Conservation (phyloP, 192 early-diverging fungal species). For the Mortierella alpina region DNA sequence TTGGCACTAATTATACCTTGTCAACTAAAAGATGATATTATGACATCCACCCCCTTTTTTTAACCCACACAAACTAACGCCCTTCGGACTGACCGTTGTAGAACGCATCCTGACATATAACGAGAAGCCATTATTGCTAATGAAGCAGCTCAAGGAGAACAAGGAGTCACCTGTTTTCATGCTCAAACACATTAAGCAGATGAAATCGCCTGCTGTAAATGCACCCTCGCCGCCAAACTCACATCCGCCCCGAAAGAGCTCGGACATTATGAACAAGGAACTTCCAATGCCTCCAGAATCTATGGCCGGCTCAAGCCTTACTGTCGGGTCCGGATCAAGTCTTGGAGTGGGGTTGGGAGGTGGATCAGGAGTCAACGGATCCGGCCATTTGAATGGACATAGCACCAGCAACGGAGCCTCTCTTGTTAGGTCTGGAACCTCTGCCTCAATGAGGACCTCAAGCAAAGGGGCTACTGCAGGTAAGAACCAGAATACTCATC, state of each 20-base stretch:
- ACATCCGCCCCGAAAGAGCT: constrained; percentile 42
- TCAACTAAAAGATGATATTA: not conserved
- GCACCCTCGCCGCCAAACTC: constrained; percentile 31
- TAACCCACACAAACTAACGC: not conserved
- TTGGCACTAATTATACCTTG: not conserved
- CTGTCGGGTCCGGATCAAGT: constrained; percentile 13
- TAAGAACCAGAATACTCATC: not conserved
- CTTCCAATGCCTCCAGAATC: constrained; percentile 40
- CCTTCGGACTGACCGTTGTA: constrained; percentile 13
- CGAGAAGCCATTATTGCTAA: constrained; percentile 79
- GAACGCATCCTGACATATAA: constrained; percentile 79
- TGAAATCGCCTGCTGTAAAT: constrained; percentile 55
- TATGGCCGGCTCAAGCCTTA: constrained; percentile 12
- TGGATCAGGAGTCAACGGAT: not conserved
- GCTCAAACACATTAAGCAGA: constrained; percentile 69
- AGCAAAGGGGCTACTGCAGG: constrained; percentile 18
- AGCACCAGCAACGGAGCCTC: constrained; percentile 10
- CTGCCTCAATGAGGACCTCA: constrained; percentile 36
- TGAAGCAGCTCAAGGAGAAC: constrained; percentile 79
- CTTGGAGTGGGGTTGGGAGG: constrained; percentile 10
- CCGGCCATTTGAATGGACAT: not conserved
- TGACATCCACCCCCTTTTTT: not conserved
- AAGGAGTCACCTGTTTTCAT: constrained; percentile 80
- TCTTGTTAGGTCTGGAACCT: constrained; percentile 32
- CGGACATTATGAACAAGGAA: constrained; percentile 46